Conservation (phyloP, 2,329 filamentous ascomycete species). For the Arthrocladium fulminans region DNA sequence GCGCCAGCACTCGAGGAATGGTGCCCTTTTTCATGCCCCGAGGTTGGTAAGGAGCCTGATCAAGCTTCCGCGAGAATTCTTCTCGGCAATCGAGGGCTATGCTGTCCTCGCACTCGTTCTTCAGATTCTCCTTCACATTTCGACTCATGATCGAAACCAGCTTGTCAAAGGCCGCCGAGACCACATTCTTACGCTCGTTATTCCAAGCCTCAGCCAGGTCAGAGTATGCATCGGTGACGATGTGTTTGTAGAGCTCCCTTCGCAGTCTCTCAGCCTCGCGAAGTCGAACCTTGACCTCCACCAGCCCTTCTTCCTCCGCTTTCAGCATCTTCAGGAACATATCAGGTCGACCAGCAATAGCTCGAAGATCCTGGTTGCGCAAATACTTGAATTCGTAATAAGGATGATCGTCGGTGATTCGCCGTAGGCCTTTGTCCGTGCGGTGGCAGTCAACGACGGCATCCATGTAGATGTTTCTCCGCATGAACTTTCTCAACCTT, state of each 20-base stretch:
- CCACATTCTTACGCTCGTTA: slow-evolving; percentile 69
- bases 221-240: slow-evolving; percentile 91
- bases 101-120: slow-evolving; percentile 87
- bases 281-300: slow-evolving; percentile 74
- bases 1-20: slow-evolving; percentile 71
- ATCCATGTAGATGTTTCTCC: slow-evolving; percentile 71
- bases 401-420: slow-evolving; percentile 88
- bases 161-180: slow-evolving; percentile 72
- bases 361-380: slow-evolving; percentile 73
- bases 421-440: slow-evolving; percentile 86
- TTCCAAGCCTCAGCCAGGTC: slow-evolving; percentile 95
- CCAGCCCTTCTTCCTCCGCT: slow-evolving; percentile 84
- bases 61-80: slow-evolving; percentile 78
- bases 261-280: slow-evolving; percentile 68
- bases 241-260: slow-evolving; percentile 67
- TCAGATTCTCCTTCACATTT: slow-evolving; percentile 87
- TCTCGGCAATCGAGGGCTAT: slow-evolving; percentile 82
- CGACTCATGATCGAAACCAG: slow-evolving; percentile 77
- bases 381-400: slow-evolving; percentile 99
- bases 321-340: slow-evolving; percentile 95
- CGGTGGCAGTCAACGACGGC: slow-evolving; percentile 79
- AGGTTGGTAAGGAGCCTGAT: slow-evolving; percentile 93
- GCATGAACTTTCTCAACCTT: slow-evolving; percentile 77
- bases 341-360: slow-evolving; percentile 75
- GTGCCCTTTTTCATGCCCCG: slow-evolving; percentile 87